Base-by-base conservation (phyloP, 2,329 filamentous ascomycete species). In the Colletotrichum melonis region DNA sequence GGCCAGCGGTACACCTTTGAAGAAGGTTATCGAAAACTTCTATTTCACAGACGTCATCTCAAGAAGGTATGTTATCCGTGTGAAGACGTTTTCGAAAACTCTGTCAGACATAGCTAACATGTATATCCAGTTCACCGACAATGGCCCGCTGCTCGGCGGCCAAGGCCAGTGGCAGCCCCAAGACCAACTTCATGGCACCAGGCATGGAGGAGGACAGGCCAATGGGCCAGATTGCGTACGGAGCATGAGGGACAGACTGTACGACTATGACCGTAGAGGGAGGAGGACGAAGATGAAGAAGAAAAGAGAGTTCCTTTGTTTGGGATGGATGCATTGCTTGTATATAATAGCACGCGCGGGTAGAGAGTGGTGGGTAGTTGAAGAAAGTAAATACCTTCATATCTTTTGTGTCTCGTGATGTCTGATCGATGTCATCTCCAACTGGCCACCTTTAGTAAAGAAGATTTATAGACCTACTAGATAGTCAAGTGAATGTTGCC, bases 41-140 rank as follows among this genome's bases (percentile, higher is more conserved):
- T 99, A 95, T 87, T 98, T 98, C 85, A 99, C 97, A 83, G 96
- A 99, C 85, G 92, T 93, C 72, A 98, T 99, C 84, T 97, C 95
- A 52, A 92, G 97, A 90, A 98, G 95, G 95, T 97, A 87, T 84
- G 91, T 42, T 67, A 38, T 42, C 63, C 67, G 72, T 46, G 57
- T 19, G 19, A n/a, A 76, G 72, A 69, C 77, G 75, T 80, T 57
- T n/a, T 55, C 19, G 63, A 9, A 59, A 56, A 2, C 8, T 54
- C 75, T 9, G 38, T 6, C 6, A 14, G 14, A 30, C 65, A 46
- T 62, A 5, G 14, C 75, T 70, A 74, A 76, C 14, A 42, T 76
- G 65, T 22, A 1, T 49, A 19, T n/a, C 24, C 57, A 22, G 95
- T 87, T 98, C 95, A 75, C 95, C 97, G 64, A 99, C 97, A 72